Conservation (phyloP, 345 rosid genomes). For the Eucalyptus curtisii region DNA sequence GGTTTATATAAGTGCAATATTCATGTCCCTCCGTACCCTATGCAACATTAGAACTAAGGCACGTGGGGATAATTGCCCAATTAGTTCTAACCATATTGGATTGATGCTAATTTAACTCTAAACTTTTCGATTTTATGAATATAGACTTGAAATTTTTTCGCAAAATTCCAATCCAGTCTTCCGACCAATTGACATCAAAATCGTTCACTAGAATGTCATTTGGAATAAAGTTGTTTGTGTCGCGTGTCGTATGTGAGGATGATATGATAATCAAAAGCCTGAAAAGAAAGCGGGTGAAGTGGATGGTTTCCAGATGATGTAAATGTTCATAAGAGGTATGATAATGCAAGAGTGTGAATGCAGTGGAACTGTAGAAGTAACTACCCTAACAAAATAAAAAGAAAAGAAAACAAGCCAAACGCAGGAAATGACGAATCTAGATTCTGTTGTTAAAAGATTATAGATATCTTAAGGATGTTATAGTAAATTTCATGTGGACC, state of each 20-base stretch:
- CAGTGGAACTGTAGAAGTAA: neutral
- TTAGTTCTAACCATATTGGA: neutral
- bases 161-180: accelerated
- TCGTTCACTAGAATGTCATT: neutral
- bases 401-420: neutral
- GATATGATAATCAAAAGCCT: accelerated
- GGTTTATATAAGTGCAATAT: neutral
- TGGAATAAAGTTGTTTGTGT: neutral
- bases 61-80: neutral
- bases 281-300: neutral
- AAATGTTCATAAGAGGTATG: neutral
- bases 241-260: accelerated
- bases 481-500: neutral
- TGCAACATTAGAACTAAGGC: neutral
- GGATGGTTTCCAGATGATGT: neutral
- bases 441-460: neutral
- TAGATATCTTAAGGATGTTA: neutral
- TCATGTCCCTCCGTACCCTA: neutral
- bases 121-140: neutral
- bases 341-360: neutral
- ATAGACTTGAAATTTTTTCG: accelerated
- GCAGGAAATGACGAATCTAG: neutral
- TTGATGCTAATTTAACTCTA: neutral
- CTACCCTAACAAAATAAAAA: neutral
- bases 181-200: accelerated